These are phyloP conservation scores for Exophiala sp. DNA, from an alignment of 2,329 filamentous ascomycete species.

Conservation along the genomic window DNA sequence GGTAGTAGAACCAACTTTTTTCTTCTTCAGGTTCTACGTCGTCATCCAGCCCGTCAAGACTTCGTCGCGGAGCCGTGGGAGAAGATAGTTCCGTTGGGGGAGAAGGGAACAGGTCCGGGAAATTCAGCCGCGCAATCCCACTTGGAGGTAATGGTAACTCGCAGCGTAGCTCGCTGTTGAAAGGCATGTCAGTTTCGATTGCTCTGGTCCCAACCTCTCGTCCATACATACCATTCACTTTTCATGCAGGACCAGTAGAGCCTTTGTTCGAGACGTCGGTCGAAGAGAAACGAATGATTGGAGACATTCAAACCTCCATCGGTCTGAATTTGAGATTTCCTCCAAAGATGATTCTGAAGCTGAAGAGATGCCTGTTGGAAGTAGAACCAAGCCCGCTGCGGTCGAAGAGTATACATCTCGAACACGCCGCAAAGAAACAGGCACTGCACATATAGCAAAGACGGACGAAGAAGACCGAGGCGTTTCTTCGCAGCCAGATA, in stretches of 20 bases:
- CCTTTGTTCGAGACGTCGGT: too few relatives aligned
- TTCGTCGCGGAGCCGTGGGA: too few relatives aligned
- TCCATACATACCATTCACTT: neutral
- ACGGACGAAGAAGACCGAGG: neutral
- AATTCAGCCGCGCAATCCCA: neutral
- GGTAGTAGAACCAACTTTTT: slow-evolving; percentile 22
- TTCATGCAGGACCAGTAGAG: slow-evolving; percentile 1
- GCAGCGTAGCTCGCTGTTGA: neutral
- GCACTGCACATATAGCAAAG: neutral
- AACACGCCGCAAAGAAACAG: neutral
- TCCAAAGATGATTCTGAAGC: too few relatives aligned
- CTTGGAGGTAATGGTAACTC: neutral
- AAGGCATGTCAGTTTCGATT: too few relatives aligned
- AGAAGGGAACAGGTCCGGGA: neutral
- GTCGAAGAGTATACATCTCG: neutral
- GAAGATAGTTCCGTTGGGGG: neutral
- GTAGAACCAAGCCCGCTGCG: neutral
- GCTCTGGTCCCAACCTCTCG: neutral
- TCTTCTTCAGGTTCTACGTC: neutral
- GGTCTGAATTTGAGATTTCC: too few relatives aligned
- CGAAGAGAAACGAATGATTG: too few relatives aligned
- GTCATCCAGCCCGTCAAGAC: neutral
- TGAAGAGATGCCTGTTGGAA: too few relatives aligned
- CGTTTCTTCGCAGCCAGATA: neutral
- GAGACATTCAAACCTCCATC: too few relatives aligned